Evolutionary conservation across 352 stramenopile species (phyloP).

Genomic region (Phytophthora aleatoria): DNA sequence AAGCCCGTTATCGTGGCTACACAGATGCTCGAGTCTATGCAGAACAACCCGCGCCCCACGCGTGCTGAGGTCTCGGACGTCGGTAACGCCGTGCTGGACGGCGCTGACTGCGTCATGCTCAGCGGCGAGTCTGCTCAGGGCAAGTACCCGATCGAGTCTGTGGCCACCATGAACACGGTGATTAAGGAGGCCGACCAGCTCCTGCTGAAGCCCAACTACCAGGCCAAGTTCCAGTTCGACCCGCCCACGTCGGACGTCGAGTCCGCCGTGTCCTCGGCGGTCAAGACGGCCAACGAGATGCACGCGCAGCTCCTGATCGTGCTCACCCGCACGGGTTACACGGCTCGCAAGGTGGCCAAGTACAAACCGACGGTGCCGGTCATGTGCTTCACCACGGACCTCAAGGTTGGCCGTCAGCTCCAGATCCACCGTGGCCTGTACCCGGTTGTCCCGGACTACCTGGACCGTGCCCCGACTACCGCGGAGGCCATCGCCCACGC

Average conservation of each 20-base stretch:
- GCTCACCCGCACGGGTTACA: slow-evolving; percentile 82
- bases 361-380: slow-evolving; percentile 93
- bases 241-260: slow-evolving; percentile 78
- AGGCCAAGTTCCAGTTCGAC: slow-evolving; percentile 67
- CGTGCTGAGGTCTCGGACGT: slow-evolving; percentile 89
- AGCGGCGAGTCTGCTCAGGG: slow-evolving; percentile 84
- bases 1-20: slow-evolving; percentile 90
- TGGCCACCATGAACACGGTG: slow-evolving; percentile 94
- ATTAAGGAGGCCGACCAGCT: slow-evolving; percentile 87
- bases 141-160: slow-evolving; percentile 90
- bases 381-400: slow-evolving; percentile 87
- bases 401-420: slow-evolving; percentile 91
- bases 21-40: slow-evolving; percentile 92
- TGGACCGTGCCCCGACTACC: slow-evolving; percentile 66
- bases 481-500: slow-evolving; percentile 89
- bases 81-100: slow-evolving; percentile 88
- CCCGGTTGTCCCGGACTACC: slow-evolving; percentile 65
- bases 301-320: slow-evolving; percentile 87
- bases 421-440: slow-evolving; percentile 90
- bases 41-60: slow-evolving; percentile 86
- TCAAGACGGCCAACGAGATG: slow-evolving; percentile 88
- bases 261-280: slow-evolving; percentile 79
- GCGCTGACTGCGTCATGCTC: slow-evolving; percentile 89
- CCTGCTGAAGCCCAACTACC: slow-evolving; percentile 61
- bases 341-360: slow-evolving; percentile 86